Conservation (phyloP, 2,329 filamentous ascomycete species). For the Aureobasidium sp. region DNA sequence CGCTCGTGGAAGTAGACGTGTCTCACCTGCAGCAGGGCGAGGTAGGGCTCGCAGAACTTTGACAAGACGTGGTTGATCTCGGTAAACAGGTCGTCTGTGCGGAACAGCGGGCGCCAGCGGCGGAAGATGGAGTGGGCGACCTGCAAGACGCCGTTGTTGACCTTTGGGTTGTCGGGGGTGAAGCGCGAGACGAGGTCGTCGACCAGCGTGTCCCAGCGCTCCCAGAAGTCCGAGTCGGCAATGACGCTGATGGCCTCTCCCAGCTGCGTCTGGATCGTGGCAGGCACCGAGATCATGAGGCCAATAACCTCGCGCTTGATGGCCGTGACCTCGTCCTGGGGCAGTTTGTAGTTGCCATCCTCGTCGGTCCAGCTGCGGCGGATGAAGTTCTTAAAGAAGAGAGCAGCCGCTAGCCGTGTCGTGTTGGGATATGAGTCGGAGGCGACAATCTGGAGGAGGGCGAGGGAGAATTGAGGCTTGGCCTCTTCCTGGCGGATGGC, state of each 20-base stretch:
- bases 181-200: slow-evolving; percentile 86
- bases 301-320: slow-evolving; percentile 96
- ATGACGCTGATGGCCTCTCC: slow-evolving; percentile 96
- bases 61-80: slow-evolving; percentile 94
- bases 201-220: slow-evolving; percentile 92
- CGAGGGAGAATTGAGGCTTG: slow-evolving; percentile 79
- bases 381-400: slow-evolving; percentile 99
- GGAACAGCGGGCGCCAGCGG: slow-evolving; percentile 89
- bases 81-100: slow-evolving; percentile 83
- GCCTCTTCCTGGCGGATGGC: slow-evolving; percentile 71
- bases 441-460: slow-evolving; percentile 82
- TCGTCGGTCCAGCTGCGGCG: slow-evolving; percentile 92
- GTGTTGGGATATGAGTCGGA: slow-evolving; percentile 64
- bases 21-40: slow-evolving; percentile 55
- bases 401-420: slow-evolving; percentile 76
- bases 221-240: slow-evolving; percentile 95
- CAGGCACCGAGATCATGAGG: slow-evolving; percentile 87
- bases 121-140: slow-evolving; percentile 98
- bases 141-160: slow-evolving; percentile 91
- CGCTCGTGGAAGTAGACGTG: too few species aligned
- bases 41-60: slow-evolving; percentile 77
- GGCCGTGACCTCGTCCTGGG: slow-evolving; percentile 70
- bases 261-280: slow-evolving; percentile 83
- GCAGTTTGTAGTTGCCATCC: slow-evolving; percentile 87
- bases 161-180: slow-evolving; percentile 69